phyloP scores from a whole-genome alignment of 768 basidiomycete species.

The Rhodotorula kratochvilovae region DNA sequence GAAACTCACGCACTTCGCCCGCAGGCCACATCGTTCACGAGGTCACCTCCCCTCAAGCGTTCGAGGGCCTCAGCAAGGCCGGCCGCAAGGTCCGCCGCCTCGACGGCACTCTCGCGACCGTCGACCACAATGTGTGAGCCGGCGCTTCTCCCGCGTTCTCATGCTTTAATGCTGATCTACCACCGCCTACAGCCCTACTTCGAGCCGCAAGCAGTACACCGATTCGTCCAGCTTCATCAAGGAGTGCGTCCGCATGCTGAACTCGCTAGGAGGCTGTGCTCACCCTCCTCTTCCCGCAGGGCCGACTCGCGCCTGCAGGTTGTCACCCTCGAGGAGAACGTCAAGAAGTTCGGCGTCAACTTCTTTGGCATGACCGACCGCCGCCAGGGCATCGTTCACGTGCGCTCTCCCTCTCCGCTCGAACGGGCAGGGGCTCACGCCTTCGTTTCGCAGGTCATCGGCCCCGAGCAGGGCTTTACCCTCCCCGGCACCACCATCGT shows the following conservation, averaged over 20 bases:
- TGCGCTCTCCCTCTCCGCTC: not conserved
- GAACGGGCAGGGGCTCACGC: not conserved
- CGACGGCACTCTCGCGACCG: slow-evolving; percentile 82
- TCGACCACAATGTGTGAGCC: slow-evolving; percentile 59
- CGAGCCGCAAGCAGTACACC: slow-evolving; percentile 54
- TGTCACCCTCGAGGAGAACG: slow-evolving; percentile 76
- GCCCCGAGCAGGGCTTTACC: slow-evolving; percentile 90
- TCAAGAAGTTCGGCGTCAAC: slow-evolving; percentile 83
- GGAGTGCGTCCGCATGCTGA: slow-evolving; percentile 51
- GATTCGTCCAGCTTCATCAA: slow-evolving; percentile 67
- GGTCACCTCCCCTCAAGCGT: slow-evolving; percentile 86
- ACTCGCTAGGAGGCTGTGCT: not conserved
- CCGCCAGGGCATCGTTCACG: slow-evolving; percentile 60
- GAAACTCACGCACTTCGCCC: not conserved
- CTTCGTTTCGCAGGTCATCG: slow-evolving; percentile 84
- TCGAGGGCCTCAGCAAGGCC: slow-evolving; percentile 53
- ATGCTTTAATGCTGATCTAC: slow-evolving; percentile 56
- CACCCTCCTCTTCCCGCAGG: slow-evolving; percentile 7
- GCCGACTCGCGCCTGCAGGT: slow-evolving; percentile 79
- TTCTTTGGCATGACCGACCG: slow-evolving; percentile 88
- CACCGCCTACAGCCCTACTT: slow-evolving; percentile 27
- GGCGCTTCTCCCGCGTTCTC: not conserved
- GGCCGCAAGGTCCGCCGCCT: slow-evolving; percentile 71
- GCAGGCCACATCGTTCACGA: slow-evolving; percentile 66
- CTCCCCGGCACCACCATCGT: slow-evolving; percentile 57